Conservation (phyloP, 2,329 filamentous ascomycete genomes). For the Clonostachys byssicola region DNA sequence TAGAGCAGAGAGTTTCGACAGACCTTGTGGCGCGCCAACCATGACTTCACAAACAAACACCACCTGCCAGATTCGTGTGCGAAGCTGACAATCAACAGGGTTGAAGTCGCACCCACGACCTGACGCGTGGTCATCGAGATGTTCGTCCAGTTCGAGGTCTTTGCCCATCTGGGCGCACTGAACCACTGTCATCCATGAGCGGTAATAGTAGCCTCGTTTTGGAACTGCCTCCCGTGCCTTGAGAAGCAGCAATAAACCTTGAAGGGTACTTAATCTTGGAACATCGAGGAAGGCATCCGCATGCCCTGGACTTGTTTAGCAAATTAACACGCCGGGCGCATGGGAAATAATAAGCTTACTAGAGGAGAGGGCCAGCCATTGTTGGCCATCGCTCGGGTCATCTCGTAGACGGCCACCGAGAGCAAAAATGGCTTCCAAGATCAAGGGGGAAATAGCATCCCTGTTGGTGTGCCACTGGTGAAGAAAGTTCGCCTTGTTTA, state of each 20-base stretch:
- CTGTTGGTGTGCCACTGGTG: constrained; percentile 84
- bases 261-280: constrained; percentile 84
- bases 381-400: constrained; percentile 78
- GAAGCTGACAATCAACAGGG: constrained; percentile 73
- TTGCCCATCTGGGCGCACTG: constrained; percentile 91
- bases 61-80: constrained; percentile 86
- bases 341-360: constrained; percentile 42
- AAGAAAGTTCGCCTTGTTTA: constrained; percentile 79
- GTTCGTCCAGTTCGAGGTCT: constrained; percentile 84
- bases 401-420: constrained; percentile 82
- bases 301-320: constrained; percentile 54
- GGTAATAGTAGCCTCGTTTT: constrained; percentile 92
- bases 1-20: constrained; percentile 3
- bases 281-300: constrained; percentile 92
- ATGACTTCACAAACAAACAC: constrained; percentile 85
- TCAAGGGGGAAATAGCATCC: constrained; percentile 80
- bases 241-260: constrained; percentile 80
- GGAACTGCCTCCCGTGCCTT: constrained; percentile 91
- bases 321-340: background rate
- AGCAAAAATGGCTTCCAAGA: constrained; percentile 88
- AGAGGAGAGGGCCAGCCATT: constrained; percentile 88
- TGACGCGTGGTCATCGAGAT: constrained; percentile 72
- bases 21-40: constrained; percentile 90
- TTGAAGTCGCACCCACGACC: constrained; percentile 66
- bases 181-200: constrained; percentile 95